phyloP scores from a whole-genome alignment of 2,329 filamentous ascomycete species.

The Fusarium albidum region DNA sequence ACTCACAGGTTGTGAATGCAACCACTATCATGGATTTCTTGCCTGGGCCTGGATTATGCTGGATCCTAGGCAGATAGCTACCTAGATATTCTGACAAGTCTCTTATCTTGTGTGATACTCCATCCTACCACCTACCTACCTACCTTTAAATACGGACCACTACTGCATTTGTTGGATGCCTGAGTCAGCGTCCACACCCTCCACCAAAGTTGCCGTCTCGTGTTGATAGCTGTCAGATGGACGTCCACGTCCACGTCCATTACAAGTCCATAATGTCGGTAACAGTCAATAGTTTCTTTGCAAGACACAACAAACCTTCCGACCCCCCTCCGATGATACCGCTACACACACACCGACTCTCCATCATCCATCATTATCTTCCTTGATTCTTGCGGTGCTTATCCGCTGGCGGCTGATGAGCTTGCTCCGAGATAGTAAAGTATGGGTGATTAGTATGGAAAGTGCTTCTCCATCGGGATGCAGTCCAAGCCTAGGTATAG shows the following conservation, averaged over 20 bases:
- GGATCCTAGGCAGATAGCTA: too few species aligned
- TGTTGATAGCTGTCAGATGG: not conserved
- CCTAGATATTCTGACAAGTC: too few species aligned
- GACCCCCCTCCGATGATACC: not conserved
- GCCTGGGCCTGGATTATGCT: not conserved
- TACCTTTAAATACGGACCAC: constrained; percentile 6
- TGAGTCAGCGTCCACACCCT: not conserved
- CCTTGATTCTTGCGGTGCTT: constrained; percentile 19
- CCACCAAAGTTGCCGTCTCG: not conserved
- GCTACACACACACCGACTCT: constrained; percentile 12
- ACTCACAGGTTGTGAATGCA: constrained; percentile 9
- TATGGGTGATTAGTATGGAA: constrained; percentile 21
- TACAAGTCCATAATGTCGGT: too few species aligned
- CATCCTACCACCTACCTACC: too few species aligned
- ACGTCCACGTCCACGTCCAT: not conserved
- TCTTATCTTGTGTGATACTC: too few species aligned
- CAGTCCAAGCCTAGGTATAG: too few species aligned
- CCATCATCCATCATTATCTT: constrained; percentile 7
- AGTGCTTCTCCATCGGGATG: constrained; percentile 15
- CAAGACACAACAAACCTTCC: not conserved
- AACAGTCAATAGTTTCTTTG: not conserved
- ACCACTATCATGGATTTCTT: constrained; percentile 3
- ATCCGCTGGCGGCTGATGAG: constrained; percentile 26
- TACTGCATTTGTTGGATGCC: constrained; percentile 1
- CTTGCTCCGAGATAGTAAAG: constrained; percentile 19